Percentiles rank a stretch among this genome's conserved stretches.
Conservation (phyloP, 2,329 filamentous ascomycete genomes). For the Blumeria hordei region DNA sequence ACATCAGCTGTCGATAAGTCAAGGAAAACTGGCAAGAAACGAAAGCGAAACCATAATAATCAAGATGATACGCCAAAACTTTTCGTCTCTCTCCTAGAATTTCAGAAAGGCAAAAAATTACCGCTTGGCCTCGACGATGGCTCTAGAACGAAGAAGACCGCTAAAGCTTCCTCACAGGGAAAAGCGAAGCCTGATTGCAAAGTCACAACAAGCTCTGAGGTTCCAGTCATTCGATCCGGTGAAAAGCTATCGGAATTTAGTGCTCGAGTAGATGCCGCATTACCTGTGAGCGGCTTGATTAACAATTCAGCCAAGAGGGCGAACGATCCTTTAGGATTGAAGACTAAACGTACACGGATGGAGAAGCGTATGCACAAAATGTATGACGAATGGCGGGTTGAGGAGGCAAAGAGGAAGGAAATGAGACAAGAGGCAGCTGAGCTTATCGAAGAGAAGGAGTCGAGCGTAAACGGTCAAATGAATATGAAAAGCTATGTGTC, state of each 20-base stretch:
- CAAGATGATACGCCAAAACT: constrained; percentile 69
- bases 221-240: constrained; percentile 54
- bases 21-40: constrained; percentile 18
- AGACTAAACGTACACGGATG: constrained; percentile 52
- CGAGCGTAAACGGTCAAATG: constrained; percentile 16
- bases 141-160: constrained; percentile 15
- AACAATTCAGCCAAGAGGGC: constrained; percentile 33
- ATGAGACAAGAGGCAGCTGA: constrained; percentile 11
- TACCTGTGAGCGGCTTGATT: constrained; percentile 50
- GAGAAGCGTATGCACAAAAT: constrained; percentile 64
- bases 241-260: constrained; percentile 66
- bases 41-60: constrained; percentile 21
- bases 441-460: constrained; percentile 13
- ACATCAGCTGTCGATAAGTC: constrained; percentile 11
- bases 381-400: constrained; percentile 52
- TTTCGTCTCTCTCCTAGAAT: constrained; percentile 67
- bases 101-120: constrained; percentile 34
- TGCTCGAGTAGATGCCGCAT: constrained; percentile 57
- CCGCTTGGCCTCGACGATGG: constrained; percentile 50
- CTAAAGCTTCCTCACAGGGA: constrained; percentile 4
- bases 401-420: constrained; percentile 27
- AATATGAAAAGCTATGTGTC: constrained; percentile 33
- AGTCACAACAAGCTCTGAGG: constrained; percentile 13
- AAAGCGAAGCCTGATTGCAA: constrained; percentile 6
- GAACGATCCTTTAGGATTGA: constrained; percentile 38